These are phyloP conservation scores for Rubus parviflorus DNA, from an alignment of 306 rosid genomes.

Conservation along the genomic window DNA sequence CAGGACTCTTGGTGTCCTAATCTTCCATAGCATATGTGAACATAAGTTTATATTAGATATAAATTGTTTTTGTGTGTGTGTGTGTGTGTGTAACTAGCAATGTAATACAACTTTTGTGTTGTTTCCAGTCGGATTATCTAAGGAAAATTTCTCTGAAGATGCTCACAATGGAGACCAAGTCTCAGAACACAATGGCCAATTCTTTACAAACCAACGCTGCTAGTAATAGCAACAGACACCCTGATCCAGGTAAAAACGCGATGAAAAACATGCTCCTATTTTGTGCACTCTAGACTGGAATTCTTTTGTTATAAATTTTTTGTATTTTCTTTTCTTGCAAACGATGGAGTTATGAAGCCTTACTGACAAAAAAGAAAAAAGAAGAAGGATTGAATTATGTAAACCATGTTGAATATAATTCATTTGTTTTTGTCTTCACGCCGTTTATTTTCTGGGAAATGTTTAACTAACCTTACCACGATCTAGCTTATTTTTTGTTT, in stretches of 20 bases:
- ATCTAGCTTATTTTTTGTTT: background rate
- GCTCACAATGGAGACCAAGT: slow-evolving; percentile 67
- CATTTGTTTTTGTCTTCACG: background rate
- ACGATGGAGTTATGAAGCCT: background rate
- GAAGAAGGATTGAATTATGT: background rate
- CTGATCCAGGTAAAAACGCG: slow-evolving; percentile 53
- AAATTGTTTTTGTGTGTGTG: background rate
- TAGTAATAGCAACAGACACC: slow-evolving; percentile 52
- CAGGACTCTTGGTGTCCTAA: too few relatives aligned
- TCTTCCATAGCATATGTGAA: background rate
- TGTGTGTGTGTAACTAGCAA: background rate
- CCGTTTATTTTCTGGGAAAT: background rate
- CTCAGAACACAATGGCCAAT: slow-evolving; percentile 45
- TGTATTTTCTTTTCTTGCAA: background rate
- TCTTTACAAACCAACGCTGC: slow-evolving; percentile 42
- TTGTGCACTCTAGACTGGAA: background rate
- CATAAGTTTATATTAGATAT: too few relatives aligned
- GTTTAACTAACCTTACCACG: background rate
- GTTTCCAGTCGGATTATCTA: slow-evolving; percentile 7
- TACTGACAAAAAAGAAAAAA: background rate
- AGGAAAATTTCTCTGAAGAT: slow-evolving; percentile 35
- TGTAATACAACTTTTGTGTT: background rate
- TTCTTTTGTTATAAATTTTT: background rate
- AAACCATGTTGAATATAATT: background rate
- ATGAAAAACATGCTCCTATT: background rate